Conservation (phyloP, 257 asterid genomes). For the Solanum clarkiae region DNA sequence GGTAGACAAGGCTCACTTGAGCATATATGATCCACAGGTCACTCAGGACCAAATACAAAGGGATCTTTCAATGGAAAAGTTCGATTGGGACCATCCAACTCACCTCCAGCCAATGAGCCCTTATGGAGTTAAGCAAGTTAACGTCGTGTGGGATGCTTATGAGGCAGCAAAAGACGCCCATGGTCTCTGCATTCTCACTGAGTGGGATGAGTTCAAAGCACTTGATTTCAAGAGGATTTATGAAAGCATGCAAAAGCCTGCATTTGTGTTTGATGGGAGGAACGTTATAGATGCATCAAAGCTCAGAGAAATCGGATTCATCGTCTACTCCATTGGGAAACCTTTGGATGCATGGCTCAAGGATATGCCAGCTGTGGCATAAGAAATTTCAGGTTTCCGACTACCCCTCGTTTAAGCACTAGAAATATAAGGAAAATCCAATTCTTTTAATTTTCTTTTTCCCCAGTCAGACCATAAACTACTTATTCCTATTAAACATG, state of each 20-base stretch:
- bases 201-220: constrained; percentile 25
- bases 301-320: constrained; percentile 25
- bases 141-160: constrained; percentile 17
- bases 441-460: background rate
- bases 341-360: constrained; percentile 32
- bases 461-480: background rate
- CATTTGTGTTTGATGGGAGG: constrained; percentile 26
- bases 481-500: background rate
- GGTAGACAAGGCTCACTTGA: constrained; percentile 28
- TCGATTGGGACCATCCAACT: constrained; percentile 37
- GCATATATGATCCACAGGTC: constrained; percentile 45
- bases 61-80: constrained; percentile 30
- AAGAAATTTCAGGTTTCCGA: background rate
- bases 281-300: constrained; percentile 7
- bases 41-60: constrained; percentile 25
- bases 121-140: constrained; percentile 6
- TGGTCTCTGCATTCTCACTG: constrained; percentile 23
- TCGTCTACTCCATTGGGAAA: constrained; percentile 28
- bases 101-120: constrained; percentile 21
- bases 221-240: constrained; percentile 21
- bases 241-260: constrained; percentile 26
- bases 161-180: constrained; percentile 29
- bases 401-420: background rate
- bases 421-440: background rate
- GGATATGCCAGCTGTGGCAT: constrained; percentile 27